These are phyloP conservation scores for Phytopythium helicoides DNA, from an alignment of 352 stramenopile genomes.

Conservation along the genomic window DNA sequence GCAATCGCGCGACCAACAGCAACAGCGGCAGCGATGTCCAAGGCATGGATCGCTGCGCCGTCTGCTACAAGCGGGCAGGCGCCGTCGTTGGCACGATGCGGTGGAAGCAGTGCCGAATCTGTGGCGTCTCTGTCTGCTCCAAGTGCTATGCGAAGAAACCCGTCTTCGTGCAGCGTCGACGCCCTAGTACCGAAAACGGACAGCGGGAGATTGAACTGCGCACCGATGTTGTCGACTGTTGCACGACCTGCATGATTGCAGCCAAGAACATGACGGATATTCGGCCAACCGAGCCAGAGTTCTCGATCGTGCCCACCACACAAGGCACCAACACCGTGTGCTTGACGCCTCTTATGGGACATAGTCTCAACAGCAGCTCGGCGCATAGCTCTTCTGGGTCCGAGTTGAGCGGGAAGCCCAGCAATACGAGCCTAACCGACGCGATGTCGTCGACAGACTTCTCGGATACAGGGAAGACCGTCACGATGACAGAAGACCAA, in stretches of 20 bases:
- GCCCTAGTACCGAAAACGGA: neutral
- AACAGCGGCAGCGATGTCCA: neutral
- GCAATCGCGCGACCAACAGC: conserved; percentile 1
- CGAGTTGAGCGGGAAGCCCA: neutral
- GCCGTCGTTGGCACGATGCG: conserved; percentile 4
- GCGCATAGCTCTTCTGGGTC: neutral
- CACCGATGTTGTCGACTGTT: conserved; percentile 22
- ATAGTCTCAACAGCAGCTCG: conserved; percentile 1
- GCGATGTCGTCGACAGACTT: conserved; percentile 1
- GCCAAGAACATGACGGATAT: conserved; percentile 27
- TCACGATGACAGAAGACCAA: neutral
- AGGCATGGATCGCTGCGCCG: conserved; percentile 3
- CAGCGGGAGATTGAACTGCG: neutral
- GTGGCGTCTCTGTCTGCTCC: conserved; percentile 22
- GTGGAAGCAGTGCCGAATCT: conserved; percentile 19
- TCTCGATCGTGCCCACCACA: conserved; percentile 16
- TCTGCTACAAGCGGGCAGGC: conserved; percentile 3
- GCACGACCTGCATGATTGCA: conserved; percentile 31
- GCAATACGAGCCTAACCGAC: neutral
- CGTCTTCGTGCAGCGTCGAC: neutral
- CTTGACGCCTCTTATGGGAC: conserved; percentile 1
- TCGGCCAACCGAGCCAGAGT: conserved; percentile 17
- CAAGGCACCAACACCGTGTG: neutral
- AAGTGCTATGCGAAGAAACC: conserved; percentile 23
- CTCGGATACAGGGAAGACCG: conserved; percentile 1